Conservation (phyloP, 108 stramenopile genomes). For the Chaetoceros muelleri region DNA sequence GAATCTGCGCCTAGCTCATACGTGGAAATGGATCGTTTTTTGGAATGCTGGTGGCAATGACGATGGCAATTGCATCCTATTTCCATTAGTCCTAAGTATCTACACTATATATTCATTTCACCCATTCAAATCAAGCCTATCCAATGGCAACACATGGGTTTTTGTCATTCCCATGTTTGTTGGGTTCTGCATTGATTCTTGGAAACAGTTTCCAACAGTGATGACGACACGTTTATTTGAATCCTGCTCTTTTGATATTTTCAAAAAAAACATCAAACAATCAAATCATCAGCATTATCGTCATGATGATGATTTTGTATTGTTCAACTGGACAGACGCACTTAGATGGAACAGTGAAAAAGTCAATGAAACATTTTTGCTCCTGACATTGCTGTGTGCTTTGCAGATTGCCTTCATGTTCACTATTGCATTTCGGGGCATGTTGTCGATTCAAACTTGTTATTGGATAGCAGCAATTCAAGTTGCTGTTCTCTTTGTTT, state of each 20-base stretch:
- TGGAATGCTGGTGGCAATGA: too few relatives aligned
- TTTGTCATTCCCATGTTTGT: slow-evolving; percentile 23
- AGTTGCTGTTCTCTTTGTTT: neutral
- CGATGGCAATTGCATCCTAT: too few relatives aligned
- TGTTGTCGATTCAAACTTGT: slow-evolving; percentile 9
- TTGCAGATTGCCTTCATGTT: slow-evolving; percentile 22
- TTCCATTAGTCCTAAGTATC: neutral
- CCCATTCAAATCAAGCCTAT: slow-evolving; percentile 9
- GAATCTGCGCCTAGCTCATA: slow-evolving; percentile 6
- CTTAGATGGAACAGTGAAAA: slow-evolving; percentile 10
- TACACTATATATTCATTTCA: slow-evolving; percentile 14
- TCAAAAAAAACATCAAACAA: too few relatives aligned
- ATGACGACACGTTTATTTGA: neutral
- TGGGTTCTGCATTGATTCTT: slow-evolving; percentile 13
- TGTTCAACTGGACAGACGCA: slow-evolving; percentile 3
- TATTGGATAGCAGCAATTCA: neutral
- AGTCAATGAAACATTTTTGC: slow-evolving; percentile 8
- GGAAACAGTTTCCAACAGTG: slow-evolving; percentile 12
- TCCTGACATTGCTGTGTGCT: slow-evolving; percentile 11
- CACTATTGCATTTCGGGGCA: slow-evolving; percentile 24
- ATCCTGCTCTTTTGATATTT: too few relatives aligned
- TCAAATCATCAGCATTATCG: too few relatives aligned
- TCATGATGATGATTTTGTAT: too few relatives aligned
- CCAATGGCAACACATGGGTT: slow-evolving; percentile 23
- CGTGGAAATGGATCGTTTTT: slow-evolving; percentile 7